Percentiles rank a stretch among this genome's conserved stretches.
Conservation (phyloP, 176 grass and related monocot species). For the Thalia dealbata region DNA sequence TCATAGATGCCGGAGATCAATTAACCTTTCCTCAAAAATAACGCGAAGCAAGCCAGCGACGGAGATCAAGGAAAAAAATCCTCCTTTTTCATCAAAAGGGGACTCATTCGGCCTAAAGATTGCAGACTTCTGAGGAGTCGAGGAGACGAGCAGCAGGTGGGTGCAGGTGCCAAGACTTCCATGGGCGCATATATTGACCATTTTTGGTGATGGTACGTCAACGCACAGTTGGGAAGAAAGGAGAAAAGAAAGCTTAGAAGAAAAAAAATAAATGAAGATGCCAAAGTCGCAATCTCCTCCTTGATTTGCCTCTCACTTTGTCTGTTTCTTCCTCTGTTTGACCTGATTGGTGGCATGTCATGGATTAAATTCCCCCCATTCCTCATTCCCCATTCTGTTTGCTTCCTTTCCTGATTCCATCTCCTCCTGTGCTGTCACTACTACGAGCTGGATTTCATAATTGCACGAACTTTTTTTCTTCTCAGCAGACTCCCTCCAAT, state of each 20-base stretch:
- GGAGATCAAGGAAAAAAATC: not conserved
- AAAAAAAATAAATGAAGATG: not conserved
- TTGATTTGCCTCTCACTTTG: not conserved
- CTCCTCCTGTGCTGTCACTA: not conserved
- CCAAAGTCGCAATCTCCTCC: not conserved
- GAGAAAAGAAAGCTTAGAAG: not conserved
- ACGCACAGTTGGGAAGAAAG: not conserved
- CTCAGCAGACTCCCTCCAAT: not conserved
- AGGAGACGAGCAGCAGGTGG: not conserved
- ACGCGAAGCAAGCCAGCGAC: too few species aligned
- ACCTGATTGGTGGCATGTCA: slow-evolving; percentile 2
- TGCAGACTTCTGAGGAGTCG: not conserved
- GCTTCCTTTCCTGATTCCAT: not conserved
- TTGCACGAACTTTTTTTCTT: not conserved
- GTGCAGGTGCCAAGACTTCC: not conserved
- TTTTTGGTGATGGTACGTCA: not conserved
- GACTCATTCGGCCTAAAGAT: not conserved
- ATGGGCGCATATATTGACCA: not conserved
- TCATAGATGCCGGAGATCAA: not conserved
- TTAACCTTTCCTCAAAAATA: too few species aligned
- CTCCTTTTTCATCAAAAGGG: not conserved
- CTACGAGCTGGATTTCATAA: not conserved
- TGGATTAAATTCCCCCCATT: slow-evolving; percentile 3
- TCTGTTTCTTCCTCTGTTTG: slow-evolving; percentile 3
- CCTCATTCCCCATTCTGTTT: not conserved